Evolutionary conservation across 495 filamentous ascomycete species (phyloP), one percentile per base, ranked within the genome.

Genomic region (Entonaema liquescens): DNA sequence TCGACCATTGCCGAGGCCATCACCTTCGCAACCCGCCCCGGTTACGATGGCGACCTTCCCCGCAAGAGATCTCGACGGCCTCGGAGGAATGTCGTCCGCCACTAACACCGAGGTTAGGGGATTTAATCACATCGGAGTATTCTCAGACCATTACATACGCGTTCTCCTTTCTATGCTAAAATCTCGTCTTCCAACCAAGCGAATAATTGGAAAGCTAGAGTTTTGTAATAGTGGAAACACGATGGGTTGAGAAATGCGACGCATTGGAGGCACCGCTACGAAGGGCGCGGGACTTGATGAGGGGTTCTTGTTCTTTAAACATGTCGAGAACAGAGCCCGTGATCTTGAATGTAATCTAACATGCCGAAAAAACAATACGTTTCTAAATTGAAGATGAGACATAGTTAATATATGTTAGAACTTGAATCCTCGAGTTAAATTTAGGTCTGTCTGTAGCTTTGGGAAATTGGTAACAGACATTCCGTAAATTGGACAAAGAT

Each of bases 31-130:
- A 28, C 88, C 87, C 47, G 87, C 87, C 47, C 87, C 87, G 3
- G 87, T 87, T 29, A 90, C 84, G 68, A 90, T 85, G 65, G 87
- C 87, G 31, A 85, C 83, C 53, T 84, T 82, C 28, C 84, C 86
- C 7, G 47, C 58, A 1, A 81, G 76, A 59, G 71, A 74, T 21
- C 76, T 69, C 7, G 76, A 74, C 0, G 78, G 77, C 4, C 71
- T 66, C 29, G 62, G 54, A n/a, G 68, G 58, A 21, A 73, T 68
- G 35, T 67, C 59, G 25, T 74, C 69, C 11, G 55, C 60, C 59
- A 70, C 62, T 74, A 44, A 19, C 15, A 1, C 15, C 25, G 31
- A 64, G 47, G 11, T 72, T 62, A 67, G 58, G 13, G 19, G 29
- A 29, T 31, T 3, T 15, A 12, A 3, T 5, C 1, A 38, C 9